Conservation (phyloP, 1,284 basidiomycete genomes). For the Anthracocystis setariae region DNA sequence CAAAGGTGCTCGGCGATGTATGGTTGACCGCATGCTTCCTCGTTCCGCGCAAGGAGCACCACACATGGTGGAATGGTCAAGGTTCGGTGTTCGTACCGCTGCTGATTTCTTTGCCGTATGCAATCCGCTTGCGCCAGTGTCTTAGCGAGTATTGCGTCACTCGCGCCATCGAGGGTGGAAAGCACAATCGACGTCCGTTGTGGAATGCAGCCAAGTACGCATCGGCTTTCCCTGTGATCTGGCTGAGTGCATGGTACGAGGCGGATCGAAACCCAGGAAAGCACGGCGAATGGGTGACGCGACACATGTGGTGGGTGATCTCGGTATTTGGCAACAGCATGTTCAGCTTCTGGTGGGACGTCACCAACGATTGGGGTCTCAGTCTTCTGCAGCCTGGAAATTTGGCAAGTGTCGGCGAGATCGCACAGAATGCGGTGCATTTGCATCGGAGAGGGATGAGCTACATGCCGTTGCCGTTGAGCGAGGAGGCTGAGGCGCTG, state of each 20-base stretch:
- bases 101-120: conserved; percentile 90
- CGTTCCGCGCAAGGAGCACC: conserved; percentile 70
- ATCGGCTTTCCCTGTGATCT: conserved; percentile 96
- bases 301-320: conserved; percentile 72
- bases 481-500: conserved; percentile 18
- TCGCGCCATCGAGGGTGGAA: conserved; percentile 51
- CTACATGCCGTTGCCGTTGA: conserved; percentile 25
- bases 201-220: conserved; percentile 97
- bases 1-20: conserved; percentile 93
- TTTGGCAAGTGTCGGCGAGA: conserved; percentile 20
- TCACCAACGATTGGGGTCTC: conserved; percentile 97
- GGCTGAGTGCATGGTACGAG: conserved; percentile 67
- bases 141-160: conserved; percentile 78
- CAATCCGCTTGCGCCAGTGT: conserved; percentile 92
- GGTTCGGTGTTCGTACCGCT: conserved; percentile 74
- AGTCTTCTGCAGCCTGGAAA: conserved; percentile 73
- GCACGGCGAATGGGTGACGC: conserved; percentile 19
- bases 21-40: conserved; percentile 86
- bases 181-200: conserved; percentile 72
- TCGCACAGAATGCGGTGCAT: conserved; percentile 24
- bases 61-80: conserved; percentile 60
- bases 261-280: conserved; percentile 25
- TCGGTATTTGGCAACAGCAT: conserved; percentile 87
- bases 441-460: conserved; percentile 33
- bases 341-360: conserved; percentile 99